Evolutionary conservation across 139 green algal genomes (phyloP), one percentile per base, ranked within the genome.

Genomic region (Zygnema circumcarinatum): DNA sequence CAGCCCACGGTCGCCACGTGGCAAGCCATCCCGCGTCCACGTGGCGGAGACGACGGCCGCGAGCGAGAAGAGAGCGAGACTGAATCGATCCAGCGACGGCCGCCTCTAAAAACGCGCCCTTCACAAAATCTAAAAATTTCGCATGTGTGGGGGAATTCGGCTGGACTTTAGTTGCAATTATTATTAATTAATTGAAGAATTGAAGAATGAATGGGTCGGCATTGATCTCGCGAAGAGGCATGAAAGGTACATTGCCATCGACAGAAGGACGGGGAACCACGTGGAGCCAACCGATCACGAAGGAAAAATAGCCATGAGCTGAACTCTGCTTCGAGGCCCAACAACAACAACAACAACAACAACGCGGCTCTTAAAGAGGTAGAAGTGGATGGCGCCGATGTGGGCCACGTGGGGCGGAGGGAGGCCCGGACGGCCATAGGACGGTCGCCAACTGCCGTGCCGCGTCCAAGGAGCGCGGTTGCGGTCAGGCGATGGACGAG

Each of bases 1-100:
- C n/a, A n/a, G n/a, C n/a, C n/a, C n/a, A n/a, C n/a, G n/a, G n/a
- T n/a, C n/a, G n/a, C n/a, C n/a, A n/a, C n/a, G n/a, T n/a, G n/a
- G 47, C 16, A 62, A 25, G 16, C 47, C 7, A 62, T 25, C 47
- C 7, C 16, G 16, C 7, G 16, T 62, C 7, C 7, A 16, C 7
- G 47, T 7, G 47, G 16, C 7, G 16, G 47, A 62, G 47, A 62
- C 7, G 16, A 78, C 7, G 39, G 39, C 7, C 36, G 69, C 3
- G 69, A 41, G 69, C 7, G 69, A 78, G 69, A 11, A 78, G 39
- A 78, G 69, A 78, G 69, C 3, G 69, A 78, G 39, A 78, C 7
- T 25, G 69, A 41, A 72, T n/a, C 29, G 56, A 72, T 35, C 29
- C 29, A 35, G n/a, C n/a, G n/a, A n/a, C n/a, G n/a, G n/a, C n/a